Evolutionary conservation across 345 rosid species (phyloP).

Genomic region (Aethionema arabicum): DNA sequence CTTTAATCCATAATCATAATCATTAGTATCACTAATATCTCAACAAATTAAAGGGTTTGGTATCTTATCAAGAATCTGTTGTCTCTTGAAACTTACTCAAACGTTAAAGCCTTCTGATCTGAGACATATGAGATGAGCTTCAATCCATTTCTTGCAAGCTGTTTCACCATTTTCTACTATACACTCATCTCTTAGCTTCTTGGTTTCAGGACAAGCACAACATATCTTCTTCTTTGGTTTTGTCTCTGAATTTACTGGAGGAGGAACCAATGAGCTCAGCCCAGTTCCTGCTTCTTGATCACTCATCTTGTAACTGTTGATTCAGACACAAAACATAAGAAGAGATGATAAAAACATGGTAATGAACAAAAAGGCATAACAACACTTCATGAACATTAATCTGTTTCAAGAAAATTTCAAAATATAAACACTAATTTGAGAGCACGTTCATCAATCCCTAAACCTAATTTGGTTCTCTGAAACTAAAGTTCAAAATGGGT

Average conservation of each 20-base stretch:
- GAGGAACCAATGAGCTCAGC: conserved; percentile 35
- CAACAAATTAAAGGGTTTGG: too few species aligned
- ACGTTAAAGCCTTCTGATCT: conserved; percentile 90
- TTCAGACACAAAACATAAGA: background rate
- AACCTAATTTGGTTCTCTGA: background rate
- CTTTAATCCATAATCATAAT: conserved; percentile 23
- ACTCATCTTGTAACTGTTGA: conserved; percentile 43
- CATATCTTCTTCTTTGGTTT: conserved; percentile 77
- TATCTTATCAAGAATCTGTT: too few species aligned
- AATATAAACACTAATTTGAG: background rate
- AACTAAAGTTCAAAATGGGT: background rate
- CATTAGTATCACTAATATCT: background rate
- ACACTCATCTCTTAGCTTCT: conserved; percentile 80
- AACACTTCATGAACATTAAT: background rate
- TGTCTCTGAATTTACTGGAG: conserved; percentile 42
- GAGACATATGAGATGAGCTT: conserved; percentile 86
- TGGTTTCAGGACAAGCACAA: conserved; percentile 76
- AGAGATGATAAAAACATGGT: conserved; percentile 2
- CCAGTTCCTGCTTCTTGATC: conserved; percentile 47
- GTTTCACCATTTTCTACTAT: conserved; percentile 81
- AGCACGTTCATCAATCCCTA: too few species aligned
- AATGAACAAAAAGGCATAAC: conserved; percentile 4
- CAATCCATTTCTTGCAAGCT: conserved; percentile 91
- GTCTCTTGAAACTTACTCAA: conserved; percentile 47
- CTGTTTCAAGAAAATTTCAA: background rate